Base-by-base conservation (phyloP, 768 basidiomycete genomes). In the Lactarius sanguifluus region DNA sequence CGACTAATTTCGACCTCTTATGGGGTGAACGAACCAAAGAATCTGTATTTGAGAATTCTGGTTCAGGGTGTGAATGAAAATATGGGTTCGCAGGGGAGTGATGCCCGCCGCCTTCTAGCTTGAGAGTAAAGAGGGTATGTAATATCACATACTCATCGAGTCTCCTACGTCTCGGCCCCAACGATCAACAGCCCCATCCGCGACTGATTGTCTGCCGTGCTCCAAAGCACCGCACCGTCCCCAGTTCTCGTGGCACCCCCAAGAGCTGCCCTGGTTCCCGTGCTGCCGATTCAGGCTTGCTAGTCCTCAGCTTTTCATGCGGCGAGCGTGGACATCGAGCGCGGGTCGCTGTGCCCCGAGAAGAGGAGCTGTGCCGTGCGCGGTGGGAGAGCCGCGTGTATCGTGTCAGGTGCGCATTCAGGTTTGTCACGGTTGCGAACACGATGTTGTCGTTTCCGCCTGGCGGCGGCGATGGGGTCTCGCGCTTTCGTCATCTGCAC, bases 311-410 rank as follows among this genome's bases (percentile, higher is more conserved):
- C 61, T 4, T 38, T 61, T 3, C 57, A 32, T 1, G 57, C 50
- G 5, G 57, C n/a, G 25, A 98, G 78, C 30, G 81, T 75, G 3
- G 89, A 80, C 92, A 96, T 94, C 6, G 76, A 79, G 0, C 92
- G 85, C 0, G 95, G 96, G 74, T 97, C 92, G 0, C 87, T 86
- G 73, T 98, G 93, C 1, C 96, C 94, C 0, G 90, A 92, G 73
- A 97, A 88, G 47, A 98, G 80, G 61, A 98, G 77, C 28, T 98
- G 75, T 0, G 94, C 94, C 0, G 94, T 93, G 25, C 98, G 75
- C 0, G 94, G 75, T 0, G 94, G 94, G 0, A 98, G 83, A 0
- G 86, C 75, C 0, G 82, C 78, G 72, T 96, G 87, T 0, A 98
- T 77, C 1, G 77, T 72, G 76, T 75, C 4, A 97, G 82, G 9